A percentile compares a stretch with the other conserved stretches of the same genome.
phyloP scores from a whole-genome alignment of 176 grass and related monocot species.

The Zizania latifolia region DNA sequence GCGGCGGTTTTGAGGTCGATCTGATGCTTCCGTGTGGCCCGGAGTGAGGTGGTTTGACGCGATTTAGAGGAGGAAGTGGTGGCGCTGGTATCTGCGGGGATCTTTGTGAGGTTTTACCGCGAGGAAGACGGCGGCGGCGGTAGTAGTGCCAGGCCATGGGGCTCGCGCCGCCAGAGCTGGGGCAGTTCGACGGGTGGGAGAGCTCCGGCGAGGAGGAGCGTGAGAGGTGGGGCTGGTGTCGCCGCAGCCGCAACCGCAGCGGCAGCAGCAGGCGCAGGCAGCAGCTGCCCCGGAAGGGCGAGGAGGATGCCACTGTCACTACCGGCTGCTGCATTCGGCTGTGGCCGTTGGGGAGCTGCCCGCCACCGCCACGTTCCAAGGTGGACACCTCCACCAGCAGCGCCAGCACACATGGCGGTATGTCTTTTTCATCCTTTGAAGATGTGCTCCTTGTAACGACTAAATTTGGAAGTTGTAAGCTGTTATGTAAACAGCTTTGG shows the following conservation, averaged over 20 bases:
- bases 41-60: conserved; percentile 1
- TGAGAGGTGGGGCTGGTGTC: conserved; percentile 52
- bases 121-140: not conserved
- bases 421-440: not conserved
- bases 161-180: conserved; percentile 51
- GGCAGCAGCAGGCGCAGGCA: conserved; percentile 16
- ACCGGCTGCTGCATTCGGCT: conserved; percentile 53
- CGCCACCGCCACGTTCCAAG: conserved; percentile 36
- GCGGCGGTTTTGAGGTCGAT: conserved; percentile 1
- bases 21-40: conserved; percentile 7
- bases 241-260: conserved; percentile 25
- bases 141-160: conserved; percentile 23
- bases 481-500: not conserved
- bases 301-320: conserved; percentile 23
- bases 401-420: conserved; percentile 52
- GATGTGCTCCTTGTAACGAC: not conserved
- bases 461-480: not conserved
- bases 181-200: conserved; percentile 62
- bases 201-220: conserved; percentile 60
- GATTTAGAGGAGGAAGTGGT: not conserved
- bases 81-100: not conserved
- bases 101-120: not conserved
- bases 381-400: conserved; percentile 56
- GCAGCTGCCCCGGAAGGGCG: conserved; percentile 6
- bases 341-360: conserved; percentile 42